Conservation (phyloP, 1,284 basidiomycete species). For the Trichosporon faecale region DNA sequence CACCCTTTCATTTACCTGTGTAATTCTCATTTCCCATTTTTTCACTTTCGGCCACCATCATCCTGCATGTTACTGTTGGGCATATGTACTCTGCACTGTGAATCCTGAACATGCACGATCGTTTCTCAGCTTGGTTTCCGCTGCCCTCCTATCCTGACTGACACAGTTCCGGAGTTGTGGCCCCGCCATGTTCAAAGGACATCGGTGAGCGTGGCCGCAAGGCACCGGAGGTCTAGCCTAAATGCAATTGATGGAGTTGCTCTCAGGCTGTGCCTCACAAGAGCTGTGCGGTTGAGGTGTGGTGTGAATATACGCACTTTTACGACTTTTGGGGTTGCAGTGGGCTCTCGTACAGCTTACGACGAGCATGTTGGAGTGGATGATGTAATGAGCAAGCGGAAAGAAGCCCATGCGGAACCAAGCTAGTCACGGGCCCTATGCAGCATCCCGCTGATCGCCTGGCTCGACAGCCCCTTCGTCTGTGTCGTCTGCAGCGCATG, state of each 20-base stretch:
- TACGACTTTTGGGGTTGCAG: background rate
- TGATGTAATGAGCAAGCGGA: background rate
- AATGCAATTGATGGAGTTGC: background rate
- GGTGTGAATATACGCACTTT: background rate
- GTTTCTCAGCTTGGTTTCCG: background rate
- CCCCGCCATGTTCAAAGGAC: background rate
- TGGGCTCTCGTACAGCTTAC: background rate
- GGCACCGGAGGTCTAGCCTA: background rate
- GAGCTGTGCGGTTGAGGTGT: too few relatives aligned
- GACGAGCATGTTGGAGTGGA: background rate
- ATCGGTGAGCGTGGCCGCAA: background rate
- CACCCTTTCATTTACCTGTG: background rate
- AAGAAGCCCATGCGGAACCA: background rate
- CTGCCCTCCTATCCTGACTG: background rate
- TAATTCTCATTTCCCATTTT: background rate
- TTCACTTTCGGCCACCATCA: background rate
- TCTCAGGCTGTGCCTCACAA: background rate
- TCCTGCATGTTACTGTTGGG: constrained; percentile 1
- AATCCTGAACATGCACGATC: background rate
- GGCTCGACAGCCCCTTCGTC: too few relatives aligned
- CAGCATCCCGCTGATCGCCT: too few relatives aligned
- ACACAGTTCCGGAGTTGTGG: background rate
- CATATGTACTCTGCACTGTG: background rate
- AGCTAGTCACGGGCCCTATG: background rate
- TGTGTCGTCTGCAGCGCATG: too few relatives aligned